Evolutionary conservation across 192 early-diverging fungal genomes (phyloP), one percentile per base, ranked within the genome.

Genomic region (Mortierella antarctica): DNA sequence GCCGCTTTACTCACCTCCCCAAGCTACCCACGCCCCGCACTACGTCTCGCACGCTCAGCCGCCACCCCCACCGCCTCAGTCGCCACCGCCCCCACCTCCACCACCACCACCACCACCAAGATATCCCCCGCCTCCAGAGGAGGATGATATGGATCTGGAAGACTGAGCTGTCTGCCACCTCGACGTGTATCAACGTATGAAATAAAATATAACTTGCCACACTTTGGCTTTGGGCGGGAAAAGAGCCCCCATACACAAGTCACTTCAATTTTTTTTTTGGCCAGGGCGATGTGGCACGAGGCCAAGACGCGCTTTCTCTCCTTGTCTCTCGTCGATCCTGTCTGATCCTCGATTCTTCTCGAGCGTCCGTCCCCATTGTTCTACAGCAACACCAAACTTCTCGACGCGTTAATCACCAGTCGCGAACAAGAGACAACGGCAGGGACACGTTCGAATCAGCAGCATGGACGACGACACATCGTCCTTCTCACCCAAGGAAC

Each of bases 61-160:
- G 47, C 49, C 62, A 2, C 65, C 42, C 7, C 57, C 71, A 7
- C 62, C 71, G 6, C 63, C 71, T 47, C 52, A 65, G n/a, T 41
- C 63, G 2, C 66, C 63, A 63, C 66, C 64, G 13, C 53, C 73
- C 10, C 57, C 73, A 10, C 56, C 65, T 13, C 68, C 68, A 14
- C 68, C 68, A 14, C 61, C 70, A 0, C 62, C 62, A 8, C 62
- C 71, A n/a, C 71, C 71, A 45, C 62, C 71, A 59, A 21, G 84
- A 75, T 66, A 23, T 45, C 21, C 20, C 12, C 46, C 70, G 0
- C 70, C 70, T 21, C 53, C 70, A 40, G 67, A 69, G 21, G 67
- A 69, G 56, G 67, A 69, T 12, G 67, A 69, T 41, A 69, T 69
- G 67, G 54, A 58, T 12, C 49, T 54, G 8, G 67, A 69, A 14